Conservation (phyloP, 2,329 filamentous ascomycete genomes). For the Coniosporium tulheliwenetii region DNA sequence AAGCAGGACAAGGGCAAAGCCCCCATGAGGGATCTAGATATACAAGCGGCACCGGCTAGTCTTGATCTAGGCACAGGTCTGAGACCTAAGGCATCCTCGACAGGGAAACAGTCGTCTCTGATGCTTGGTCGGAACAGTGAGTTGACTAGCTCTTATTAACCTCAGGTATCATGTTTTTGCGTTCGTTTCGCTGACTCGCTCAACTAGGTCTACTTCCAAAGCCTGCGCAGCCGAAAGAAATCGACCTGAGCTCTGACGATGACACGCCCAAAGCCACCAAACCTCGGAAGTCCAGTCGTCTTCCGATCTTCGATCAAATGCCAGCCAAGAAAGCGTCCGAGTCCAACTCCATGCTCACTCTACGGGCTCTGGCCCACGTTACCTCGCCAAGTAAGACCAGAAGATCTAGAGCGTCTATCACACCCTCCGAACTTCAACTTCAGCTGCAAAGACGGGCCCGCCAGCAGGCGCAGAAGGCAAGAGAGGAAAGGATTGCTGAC, state of each 20-base stretch:
- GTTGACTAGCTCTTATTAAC: too few relatives aligned
- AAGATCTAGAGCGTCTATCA: slow-evolving; percentile 38
- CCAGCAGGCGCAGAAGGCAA: slow-evolving; percentile 63
- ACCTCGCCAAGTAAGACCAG: slow-evolving; percentile 43
- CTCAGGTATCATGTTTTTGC: too few relatives aligned
- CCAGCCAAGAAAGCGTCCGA: slow-evolving; percentile 49
- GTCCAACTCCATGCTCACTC: slow-evolving; percentile 44
- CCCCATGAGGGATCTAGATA: not conserved
- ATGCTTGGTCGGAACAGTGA: too few relatives aligned
- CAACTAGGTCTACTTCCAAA: not conserved
- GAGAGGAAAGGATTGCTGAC: slow-evolving; percentile 59
- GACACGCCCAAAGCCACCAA: slow-evolving; percentile 39
- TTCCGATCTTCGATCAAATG: slow-evolving; percentile 21
- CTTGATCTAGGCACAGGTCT: too few relatives aligned
- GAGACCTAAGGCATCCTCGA: too few relatives aligned
- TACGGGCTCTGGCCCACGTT: slow-evolving; percentile 63
- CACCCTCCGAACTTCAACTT: slow-evolving; percentile 50
- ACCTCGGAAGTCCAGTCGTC: slow-evolving; percentile 15
- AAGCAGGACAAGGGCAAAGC: slow-evolving; percentile 6
- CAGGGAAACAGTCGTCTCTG: too few relatives aligned
- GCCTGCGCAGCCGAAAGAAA: not conserved
- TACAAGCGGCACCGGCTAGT: not conserved
- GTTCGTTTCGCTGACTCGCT: too few relatives aligned
- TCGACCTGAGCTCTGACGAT: slow-evolving; percentile 37
- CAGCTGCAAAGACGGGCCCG: slow-evolving; percentile 57